A percentile compares a stretch with the other conserved stretches of the same genome.
phyloP scores from a whole-genome alignment of 352 stramenopile genomes.

The Pelagophyceae sp. region DNA sequence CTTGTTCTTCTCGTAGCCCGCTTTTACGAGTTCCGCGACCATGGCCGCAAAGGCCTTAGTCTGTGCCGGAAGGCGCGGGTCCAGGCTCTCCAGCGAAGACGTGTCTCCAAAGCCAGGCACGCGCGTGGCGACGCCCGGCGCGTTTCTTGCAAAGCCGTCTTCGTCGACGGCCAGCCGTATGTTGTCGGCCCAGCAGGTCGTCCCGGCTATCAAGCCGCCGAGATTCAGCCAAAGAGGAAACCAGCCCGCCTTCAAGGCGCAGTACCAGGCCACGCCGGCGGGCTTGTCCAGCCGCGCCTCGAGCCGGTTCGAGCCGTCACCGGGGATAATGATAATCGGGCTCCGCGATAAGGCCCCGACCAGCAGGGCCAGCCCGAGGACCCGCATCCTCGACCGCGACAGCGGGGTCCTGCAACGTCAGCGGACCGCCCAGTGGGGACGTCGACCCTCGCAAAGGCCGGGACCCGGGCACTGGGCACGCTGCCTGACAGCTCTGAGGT shows the following conservation, averaged over 20 bases:
- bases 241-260: conserved; percentile 18
- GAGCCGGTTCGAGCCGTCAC: conserved; percentile 19
- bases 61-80: conserved; percentile 12
- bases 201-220: conserved; percentile 19
- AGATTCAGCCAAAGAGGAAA: conserved; percentile 25
- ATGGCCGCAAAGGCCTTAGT: conserved; percentile 19
- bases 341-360: too few species aligned
- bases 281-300: conserved; percentile 5
- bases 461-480: too few species aligned
- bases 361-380: too few species aligned
- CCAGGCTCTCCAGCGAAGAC: conserved; percentile 21
- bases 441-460: too few species aligned
- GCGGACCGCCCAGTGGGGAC: too few species aligned
- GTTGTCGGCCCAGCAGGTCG: conserved; percentile 28
- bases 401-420: too few species aligned
- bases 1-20: conserved; percentile 18
- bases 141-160: background rate
- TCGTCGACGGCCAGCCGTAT: conserved; percentile 22
- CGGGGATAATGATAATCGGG: conserved; percentile 15
- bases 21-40: conserved; percentile 15
- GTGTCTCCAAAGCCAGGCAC: conserved; percentile 23
- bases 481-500: too few species aligned
- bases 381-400: too few species aligned
- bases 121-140: conserved; percentile 22
- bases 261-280: conserved; percentile 22